Base-by-base conservation (phyloP, 139 green algal genomes). In the Chlorella sp. region DNA sequence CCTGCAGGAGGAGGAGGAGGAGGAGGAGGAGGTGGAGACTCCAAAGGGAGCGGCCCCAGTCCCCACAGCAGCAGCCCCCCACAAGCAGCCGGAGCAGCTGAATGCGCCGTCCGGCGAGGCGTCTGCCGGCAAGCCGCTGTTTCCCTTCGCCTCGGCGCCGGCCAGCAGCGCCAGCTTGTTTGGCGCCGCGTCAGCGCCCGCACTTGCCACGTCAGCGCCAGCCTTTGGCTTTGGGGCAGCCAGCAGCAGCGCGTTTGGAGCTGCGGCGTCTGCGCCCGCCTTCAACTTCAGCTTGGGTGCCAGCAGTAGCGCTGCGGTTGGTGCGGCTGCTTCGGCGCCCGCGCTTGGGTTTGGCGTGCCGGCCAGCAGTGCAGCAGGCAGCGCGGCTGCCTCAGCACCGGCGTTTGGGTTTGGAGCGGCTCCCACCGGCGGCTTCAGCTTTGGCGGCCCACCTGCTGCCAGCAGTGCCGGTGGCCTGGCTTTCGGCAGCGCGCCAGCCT, bases 91-190 rank as follows among this genome's bases (percentile, higher is more conserved):
- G 55, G 25, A 64, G 36, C 38, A 56, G 30, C 80, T 28, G 39
- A 60, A 12, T 28, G 70, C 60, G 28, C 21, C 15, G 30, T 6
- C 81, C 28, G 34, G 13, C 28, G 55, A 57, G 63, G 38, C 38
- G 55, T 18, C 80, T 25, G 78, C 30, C 20, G 17, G 47, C n/a
- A 85, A 85, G 51, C 80, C 80, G 9, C 32, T 79, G 13, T 85
- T 85, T 36, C 0, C 78, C 0, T 83, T 83, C 4, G 62, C 62
- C 62, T 72, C 62, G 13, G 41, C 26, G 7, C 18, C 62, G 23
- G 78, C 62, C 25, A 41, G 38, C 63, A 18, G 62, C 1, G 63
- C 18, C 63, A 71, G 76, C 36, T 30, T 65, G n/a, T 67, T 68
- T 67, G 74, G 74, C 30, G 74, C 71, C n/a, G 15, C 28, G 7